Conservation (phyloP, 306 rosid genomes). For the Cicer cuneatum region DNA sequence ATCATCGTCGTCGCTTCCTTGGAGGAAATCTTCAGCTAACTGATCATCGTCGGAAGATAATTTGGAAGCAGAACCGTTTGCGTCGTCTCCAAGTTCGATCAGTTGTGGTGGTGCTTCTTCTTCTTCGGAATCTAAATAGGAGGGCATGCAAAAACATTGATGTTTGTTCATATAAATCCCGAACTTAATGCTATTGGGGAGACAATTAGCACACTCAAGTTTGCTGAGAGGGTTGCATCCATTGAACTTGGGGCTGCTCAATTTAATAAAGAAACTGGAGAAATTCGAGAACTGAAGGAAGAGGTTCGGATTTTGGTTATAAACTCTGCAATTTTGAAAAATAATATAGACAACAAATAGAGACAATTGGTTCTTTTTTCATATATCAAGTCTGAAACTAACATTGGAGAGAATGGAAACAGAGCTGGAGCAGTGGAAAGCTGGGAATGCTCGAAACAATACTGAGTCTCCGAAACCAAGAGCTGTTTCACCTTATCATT, state of each 20-base stretch:
- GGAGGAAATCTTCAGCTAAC: too few species aligned
- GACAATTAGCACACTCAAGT: too few species aligned
- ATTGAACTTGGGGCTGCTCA: conserved; percentile 96
- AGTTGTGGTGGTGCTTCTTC: too few species aligned
- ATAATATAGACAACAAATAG: conserved; percentile 1
- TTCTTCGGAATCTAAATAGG: too few species aligned
- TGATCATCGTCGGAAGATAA: too few species aligned
- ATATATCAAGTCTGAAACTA: conserved; percentile 78
- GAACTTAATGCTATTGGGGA: too few species aligned
- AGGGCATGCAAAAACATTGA: too few species aligned
- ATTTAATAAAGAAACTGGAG: conserved; percentile 88
- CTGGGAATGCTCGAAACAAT: conserved; percentile 56
- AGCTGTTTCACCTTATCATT: conserved; percentile 77
- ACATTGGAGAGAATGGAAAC: conserved; percentile 83
- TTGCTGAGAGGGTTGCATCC: conserved; percentile 94
- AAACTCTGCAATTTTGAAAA: conserved; percentile 25
- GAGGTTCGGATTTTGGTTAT: conserved; percentile 64
- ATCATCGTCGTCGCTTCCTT: too few species aligned
- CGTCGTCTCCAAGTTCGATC: too few species aligned
- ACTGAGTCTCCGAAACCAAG: conserved; percentile 72
- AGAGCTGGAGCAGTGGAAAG: conserved; percentile 72
- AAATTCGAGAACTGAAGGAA: conserved; percentile 85
- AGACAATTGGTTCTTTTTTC: not conserved
- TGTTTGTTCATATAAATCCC: too few species aligned
- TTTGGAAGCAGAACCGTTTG: too few species aligned